Evolutionary conservation across 2,329 filamentous ascomycete genomes (phyloP).

Genomic region (Trichophyton verrucosum): DNA sequence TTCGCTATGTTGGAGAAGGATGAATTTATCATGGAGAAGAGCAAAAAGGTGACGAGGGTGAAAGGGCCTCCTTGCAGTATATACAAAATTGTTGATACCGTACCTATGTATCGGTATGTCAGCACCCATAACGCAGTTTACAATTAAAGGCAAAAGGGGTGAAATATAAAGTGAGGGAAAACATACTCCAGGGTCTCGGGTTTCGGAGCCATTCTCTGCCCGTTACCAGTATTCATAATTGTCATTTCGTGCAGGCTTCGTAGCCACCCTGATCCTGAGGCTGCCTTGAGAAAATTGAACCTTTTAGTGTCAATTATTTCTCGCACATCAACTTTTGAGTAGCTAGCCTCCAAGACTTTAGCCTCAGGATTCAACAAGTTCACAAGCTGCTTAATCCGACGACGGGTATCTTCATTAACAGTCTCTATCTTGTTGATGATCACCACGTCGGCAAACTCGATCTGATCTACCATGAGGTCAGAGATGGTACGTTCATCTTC

Average conservation of each 20-base stretch:
- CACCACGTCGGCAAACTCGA: too few relatives aligned
- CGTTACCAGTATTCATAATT: slow-evolving; percentile 38
- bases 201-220: too few relatives aligned
- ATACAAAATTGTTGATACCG: slow-evolving; percentile 45
- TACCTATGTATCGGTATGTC: too few relatives aligned
- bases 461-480: slow-evolving; percentile 50
- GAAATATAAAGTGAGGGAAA: too few relatives aligned
- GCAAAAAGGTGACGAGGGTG: slow-evolving; percentile 30
- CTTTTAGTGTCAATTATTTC: slow-evolving; percentile 54
- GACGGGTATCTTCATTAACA: too few relatives aligned
- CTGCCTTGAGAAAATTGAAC: slow-evolving; percentile 53
- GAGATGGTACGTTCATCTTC: slow-evolving; percentile 65
- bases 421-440: too few relatives aligned
- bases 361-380: too few relatives aligned
- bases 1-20: slow-evolving; percentile 29
- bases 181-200: too few relatives aligned
- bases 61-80: slow-evolving; percentile 46
- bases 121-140: too few relatives aligned
- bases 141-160: too few relatives aligned
- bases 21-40: slow-evolving; percentile 35
- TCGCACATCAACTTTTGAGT: slow-evolving; percentile 24
- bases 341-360: too few relatives aligned
- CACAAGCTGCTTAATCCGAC: too few relatives aligned
- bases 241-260: slow-evolving; percentile 58
- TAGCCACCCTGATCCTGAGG: slow-evolving; percentile 56